Evolutionary conservation across 495 filamentous ascomycete species (phyloP), one percentile per base, ranked within the genome.

Genomic region (Penicillium cinerascens): DNA sequence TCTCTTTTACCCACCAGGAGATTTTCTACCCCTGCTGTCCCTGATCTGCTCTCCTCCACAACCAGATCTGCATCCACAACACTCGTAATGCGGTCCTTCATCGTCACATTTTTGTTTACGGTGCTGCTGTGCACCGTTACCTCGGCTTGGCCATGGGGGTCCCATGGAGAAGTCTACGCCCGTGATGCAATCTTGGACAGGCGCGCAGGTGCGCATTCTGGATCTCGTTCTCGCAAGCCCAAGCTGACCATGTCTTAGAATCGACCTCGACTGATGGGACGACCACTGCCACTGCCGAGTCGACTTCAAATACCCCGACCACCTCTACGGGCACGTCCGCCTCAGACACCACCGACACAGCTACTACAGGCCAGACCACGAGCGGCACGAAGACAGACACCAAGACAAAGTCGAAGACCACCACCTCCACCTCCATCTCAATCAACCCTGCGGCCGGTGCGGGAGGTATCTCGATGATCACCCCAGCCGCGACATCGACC

Each of bases 391-490:
- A 49, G 2, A 69, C 66, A 4, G 57, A 53, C 25, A 70, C 65
- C 13, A 54, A 64, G 26, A 66, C 63, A 23, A 75, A 77, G 20
- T 65, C 70, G 21, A 64, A 65, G 23, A 67, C 63, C 21, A 61
- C 61, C 16, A 44, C 68, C 15, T 64, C 72, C 5, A 67, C 64
- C 35, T 66, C 74, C 11, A 78, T 75, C 25, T 79, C 77, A 25
- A 80, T 69, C 70, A 74, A 87, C 70, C 67, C 84, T 11, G 74
- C 78, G 46, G 73, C 85, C 44, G 80, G 83, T 15, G 75, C 85
- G 3, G 93, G 93, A 27, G 84, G 84, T 49, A 79, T 96, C 25
- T 75, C 80, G n/a, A 90, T 97, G 89, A 69, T 91, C 38, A 91
- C 84, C 1, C 93, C 93, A 0, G 72, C 74, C 26, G 68, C 77